These are phyloP conservation scores for Parascedosporium putredinis DNA, from an alignment of 2,329 filamentous ascomycete species.

Conservation along the genomic window DNA sequence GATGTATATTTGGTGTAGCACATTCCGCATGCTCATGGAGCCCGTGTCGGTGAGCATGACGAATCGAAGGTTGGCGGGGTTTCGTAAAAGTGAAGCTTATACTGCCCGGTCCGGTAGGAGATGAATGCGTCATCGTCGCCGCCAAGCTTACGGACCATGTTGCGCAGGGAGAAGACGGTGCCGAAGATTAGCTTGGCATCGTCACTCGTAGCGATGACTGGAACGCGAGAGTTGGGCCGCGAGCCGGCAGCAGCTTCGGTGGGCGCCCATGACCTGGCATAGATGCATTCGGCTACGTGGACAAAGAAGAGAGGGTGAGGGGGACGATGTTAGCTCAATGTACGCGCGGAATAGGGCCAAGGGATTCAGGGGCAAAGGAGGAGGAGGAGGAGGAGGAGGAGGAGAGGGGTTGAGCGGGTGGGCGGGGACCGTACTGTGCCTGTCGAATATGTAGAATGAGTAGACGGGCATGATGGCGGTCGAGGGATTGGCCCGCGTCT, in stretches of 20 bases:
- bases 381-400: constrained; percentile 1
- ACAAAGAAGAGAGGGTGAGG: too few species aligned
- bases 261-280: constrained; percentile 75
- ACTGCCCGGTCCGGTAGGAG: constrained; percentile 83
- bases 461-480: constrained; percentile 71
- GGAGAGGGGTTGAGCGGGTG: not conserved
- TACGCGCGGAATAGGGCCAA: too few species aligned
- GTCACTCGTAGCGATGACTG: constrained; percentile 41
- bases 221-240: constrained; percentile 34
- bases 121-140: constrained; percentile 93
- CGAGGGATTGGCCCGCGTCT: not conserved
- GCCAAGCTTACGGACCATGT: constrained; percentile 92
- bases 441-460: constrained; percentile 98
- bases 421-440: constrained; percentile 61
- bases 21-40: constrained; percentile 82
- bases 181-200: constrained; percentile 97
- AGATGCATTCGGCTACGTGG: constrained; percentile 98
- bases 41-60: constrained; percentile 91
- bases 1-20: constrained; percentile 95
- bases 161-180: constrained; percentile 88
- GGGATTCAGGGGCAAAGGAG: too few species aligned
- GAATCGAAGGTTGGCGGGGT: constrained; percentile 89
- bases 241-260: constrained; percentile 21
- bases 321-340: not conserved
- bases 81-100: constrained; percentile 99